Base-by-base conservation (phyloP, 768 basidiomycete genomes). In the Tulasnella sp. region DNA sequence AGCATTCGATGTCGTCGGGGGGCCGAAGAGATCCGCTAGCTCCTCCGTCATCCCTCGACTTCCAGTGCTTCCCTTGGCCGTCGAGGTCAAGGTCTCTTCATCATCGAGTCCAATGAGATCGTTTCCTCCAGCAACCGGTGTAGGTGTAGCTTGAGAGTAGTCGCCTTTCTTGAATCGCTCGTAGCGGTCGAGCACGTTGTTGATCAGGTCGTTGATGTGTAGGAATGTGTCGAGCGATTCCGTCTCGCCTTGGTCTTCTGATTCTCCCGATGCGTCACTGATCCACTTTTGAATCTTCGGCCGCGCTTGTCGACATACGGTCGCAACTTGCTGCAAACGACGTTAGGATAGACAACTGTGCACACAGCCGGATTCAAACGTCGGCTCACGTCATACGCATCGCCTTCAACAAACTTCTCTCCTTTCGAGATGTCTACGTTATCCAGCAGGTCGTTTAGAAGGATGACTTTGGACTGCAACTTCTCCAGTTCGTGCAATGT, bases 201-300 rank as follows among this genome's bases (percentile, higher is more conserved):
- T 99, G 71, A 99, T 92, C 66, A 96, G 88, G 71, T 99, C 96
- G 70, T 99, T 99, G 62, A 93, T 93, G 69, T 98, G 82, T 17
- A 99, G 75, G 69, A 96, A 86, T 1, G 91, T 91, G 62, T 93
- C 93, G n/a, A 49, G 10, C 9, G 5, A 34, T 42, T 50, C 43
- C 60, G 53, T 59, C 31, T 51, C 19, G 43, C 49, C 19, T 15
- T 19, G 81, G 70, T 93, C 91, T 42, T 92, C 85, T 2, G 82
- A 77, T 66, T 92, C 86, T 17, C 60, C 57, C 17, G 45, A 48
- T 5, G 91, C 92, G 65, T 97, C 92, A 9, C 87, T 89, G 60
- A 98, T 88, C 94, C 96, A 98, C 67, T 92, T 94, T 71, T 99
- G 96, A 46, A 98, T 80, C 73, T 87, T 97, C 0, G 96, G 96